Evolutionary conservation across 352 stramenopile genomes (phyloP).

Genomic region (Pythium grandisporangium): DNA sequence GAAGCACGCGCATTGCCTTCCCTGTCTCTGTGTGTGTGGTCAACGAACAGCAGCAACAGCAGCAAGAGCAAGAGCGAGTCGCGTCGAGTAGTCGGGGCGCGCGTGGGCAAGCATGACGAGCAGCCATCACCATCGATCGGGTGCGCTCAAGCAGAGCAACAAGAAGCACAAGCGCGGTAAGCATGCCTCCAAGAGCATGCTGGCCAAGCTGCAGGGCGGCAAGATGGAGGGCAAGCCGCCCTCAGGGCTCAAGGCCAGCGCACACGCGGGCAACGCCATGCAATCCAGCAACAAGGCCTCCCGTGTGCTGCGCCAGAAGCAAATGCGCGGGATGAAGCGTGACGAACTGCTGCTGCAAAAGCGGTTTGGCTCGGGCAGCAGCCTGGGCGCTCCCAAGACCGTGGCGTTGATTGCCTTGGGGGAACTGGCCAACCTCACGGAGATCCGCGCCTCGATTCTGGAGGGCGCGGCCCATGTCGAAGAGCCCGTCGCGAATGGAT

Average conservation of each 20-base stretch:
- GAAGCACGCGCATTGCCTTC: no score
- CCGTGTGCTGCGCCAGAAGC: constrained; percentile 77
- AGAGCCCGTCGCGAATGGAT: constrained; percentile 31
- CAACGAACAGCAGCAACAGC: no score
- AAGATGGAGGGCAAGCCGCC: constrained; percentile 54
- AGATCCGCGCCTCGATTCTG: constrained; percentile 63
- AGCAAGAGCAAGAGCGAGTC: no score
- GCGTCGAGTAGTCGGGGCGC: no score
- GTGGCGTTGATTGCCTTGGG: constrained; percentile 80
- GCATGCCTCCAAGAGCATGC: constrained; percentile 76
- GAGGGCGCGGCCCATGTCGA: constrained; percentile 46
- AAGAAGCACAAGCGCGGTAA: constrained; percentile 87
- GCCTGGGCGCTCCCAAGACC: constrained; percentile 71
- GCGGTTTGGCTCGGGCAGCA: constrained; percentile 68
- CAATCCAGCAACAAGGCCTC: constrained; percentile 60
- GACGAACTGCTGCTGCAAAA: constrained; percentile 78
- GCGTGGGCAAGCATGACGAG: no score
- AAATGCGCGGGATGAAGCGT: constrained; percentile 77
- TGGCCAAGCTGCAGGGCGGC: constrained; percentile 54
- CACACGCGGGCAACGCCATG: constrained; percentile 32
- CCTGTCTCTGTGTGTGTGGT: background rate
- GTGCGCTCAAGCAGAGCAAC: constrained; percentile 87
- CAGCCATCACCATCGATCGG: constrained; percentile 79
- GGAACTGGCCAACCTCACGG: constrained; percentile 40
- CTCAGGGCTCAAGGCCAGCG: constrained; percentile 1